Evolutionary conservation across 2,329 filamentous ascomycete genomes (phyloP).

Genomic region (Plenodomus tracheiphilus): DNA sequence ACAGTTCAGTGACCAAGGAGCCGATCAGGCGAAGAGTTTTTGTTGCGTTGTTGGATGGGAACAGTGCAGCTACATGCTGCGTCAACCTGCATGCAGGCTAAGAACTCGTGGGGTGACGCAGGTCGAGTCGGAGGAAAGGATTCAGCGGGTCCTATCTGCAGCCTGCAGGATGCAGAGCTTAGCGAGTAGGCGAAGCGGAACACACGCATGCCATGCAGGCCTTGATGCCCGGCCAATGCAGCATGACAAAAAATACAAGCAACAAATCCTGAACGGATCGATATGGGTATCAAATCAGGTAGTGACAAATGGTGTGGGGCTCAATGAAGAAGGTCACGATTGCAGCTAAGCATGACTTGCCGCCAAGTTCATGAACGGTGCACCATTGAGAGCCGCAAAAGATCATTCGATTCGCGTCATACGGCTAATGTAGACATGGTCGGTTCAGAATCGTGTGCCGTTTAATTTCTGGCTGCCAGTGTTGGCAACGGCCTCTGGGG

Average conservation of each 20-base stretch:
- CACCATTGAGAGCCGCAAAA: neutral
- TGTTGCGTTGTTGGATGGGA: constrained; percentile 1
- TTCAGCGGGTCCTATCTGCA: neutral
- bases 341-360: neutral
- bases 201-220: neutral
- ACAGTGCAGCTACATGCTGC: neutral
- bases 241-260: neutral
- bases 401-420: neutral
- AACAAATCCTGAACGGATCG: too few species aligned
- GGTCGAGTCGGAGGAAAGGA: neutral
- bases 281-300: too few species aligned
- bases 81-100: constrained; percentile 3
- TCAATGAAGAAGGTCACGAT: neutral
- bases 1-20: neutral
- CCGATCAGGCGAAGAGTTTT: neutral
- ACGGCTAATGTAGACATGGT: neutral
- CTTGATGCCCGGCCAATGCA: neutral
- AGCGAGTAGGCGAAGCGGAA: neutral
- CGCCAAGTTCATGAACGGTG: neutral
- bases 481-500: constrained; percentile 1
- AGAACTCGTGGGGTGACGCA: constrained; percentile 8
- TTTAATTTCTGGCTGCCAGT: constrained; percentile 8
- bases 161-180: neutral
- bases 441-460: constrained; percentile 9
- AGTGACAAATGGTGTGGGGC: neutral